These are phyloP conservation scores for Fagus sylvatica DNA, from an alignment of 306 rosid genomes.

Conservation along the genomic window DNA sequence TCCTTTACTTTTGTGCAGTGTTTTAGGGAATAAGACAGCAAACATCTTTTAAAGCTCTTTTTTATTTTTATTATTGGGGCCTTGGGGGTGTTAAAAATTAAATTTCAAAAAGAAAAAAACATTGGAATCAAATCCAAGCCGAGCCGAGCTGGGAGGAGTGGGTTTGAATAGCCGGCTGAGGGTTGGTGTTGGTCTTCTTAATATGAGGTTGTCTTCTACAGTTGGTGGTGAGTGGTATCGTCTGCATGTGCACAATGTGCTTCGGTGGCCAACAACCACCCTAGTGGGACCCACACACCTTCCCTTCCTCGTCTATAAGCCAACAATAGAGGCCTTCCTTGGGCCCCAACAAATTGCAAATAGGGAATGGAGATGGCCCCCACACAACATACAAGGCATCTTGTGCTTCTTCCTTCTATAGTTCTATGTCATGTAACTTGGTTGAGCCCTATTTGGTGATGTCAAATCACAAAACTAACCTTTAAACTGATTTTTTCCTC, in stretches of 20 bases:
- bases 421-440: slow-evolving; percentile 21
- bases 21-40: slow-evolving; percentile 28
- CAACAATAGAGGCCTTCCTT: slow-evolving; percentile 38
- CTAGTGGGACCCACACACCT: slow-evolving; percentile 35
- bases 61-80: not conserved
- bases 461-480: not conserved
- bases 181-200: not conserved
- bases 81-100: not conserved
- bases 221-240: not conserved
- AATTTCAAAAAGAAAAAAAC: not conserved
- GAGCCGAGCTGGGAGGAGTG: not conserved
- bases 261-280: slow-evolving; percentile 5
- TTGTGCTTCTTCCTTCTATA: slow-evolving; percentile 24
- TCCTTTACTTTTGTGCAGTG: slow-evolving; percentile 25
- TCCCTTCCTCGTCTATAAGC: slow-evolving; percentile 32
- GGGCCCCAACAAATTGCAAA: slow-evolving; percentile 19
- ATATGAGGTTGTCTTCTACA: too few species aligned
- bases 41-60: slow-evolving; percentile 21
- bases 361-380: too few species aligned
- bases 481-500: too few species aligned
- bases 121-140: slow-evolving; percentile 24
- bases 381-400: slow-evolving; percentile 29
- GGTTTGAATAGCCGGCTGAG: slow-evolving; percentile 1
- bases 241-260: slow-evolving; percentile 3
- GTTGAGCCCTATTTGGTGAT: not conserved